Evolutionary conservation across 2,329 filamentous ascomycete species (phyloP).

Genomic region (Zasmidium citrigriseum): DNA sequence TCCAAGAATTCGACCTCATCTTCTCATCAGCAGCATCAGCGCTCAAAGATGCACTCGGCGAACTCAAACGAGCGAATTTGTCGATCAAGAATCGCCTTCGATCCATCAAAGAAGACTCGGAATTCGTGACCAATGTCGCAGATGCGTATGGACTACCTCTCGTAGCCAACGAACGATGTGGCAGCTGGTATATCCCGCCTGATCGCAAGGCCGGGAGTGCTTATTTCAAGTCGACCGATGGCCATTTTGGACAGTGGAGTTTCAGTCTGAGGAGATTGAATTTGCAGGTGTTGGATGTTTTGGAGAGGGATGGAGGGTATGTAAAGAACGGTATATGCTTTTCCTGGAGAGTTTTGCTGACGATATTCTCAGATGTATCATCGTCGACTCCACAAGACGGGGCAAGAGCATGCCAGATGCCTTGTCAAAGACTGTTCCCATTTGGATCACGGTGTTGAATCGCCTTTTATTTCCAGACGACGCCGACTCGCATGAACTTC

Average conservation of each 20-base stretch:
- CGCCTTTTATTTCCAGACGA: constrained; percentile 68
- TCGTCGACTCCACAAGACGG: constrained; percentile 89
- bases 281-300: constrained; percentile 71
- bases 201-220: constrained; percentile 68
- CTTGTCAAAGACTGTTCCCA: constrained; percentile 86
- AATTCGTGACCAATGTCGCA: constrained; percentile 68
- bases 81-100: constrained; percentile 78
- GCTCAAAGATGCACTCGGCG: constrained; percentile 68
- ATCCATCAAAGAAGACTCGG: constrained; percentile 75
- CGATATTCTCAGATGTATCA: constrained; percentile 63
- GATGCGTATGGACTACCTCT: constrained; percentile 64
- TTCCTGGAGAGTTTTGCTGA: background rate
- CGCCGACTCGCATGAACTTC: constrained; percentile 54
- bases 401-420: constrained; percentile 97
- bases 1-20: constrained; percentile 44
- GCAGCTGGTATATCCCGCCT: constrained; percentile 86
- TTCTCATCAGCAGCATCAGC: constrained; percentile 61
- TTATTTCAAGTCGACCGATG: constrained; percentile 98
- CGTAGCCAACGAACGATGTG: constrained; percentile 91
- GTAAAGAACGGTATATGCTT: constrained; percentile 21
- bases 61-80: constrained; percentile 74
- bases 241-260: constrained; percentile 85
- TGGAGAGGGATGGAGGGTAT: constrained; percentile 68
- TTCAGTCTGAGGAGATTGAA: constrained; percentile 87
- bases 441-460: constrained; percentile 91